phyloP scores from a whole-genome alignment of 345 rosid species.

The Gossypium thurberi region DNA sequence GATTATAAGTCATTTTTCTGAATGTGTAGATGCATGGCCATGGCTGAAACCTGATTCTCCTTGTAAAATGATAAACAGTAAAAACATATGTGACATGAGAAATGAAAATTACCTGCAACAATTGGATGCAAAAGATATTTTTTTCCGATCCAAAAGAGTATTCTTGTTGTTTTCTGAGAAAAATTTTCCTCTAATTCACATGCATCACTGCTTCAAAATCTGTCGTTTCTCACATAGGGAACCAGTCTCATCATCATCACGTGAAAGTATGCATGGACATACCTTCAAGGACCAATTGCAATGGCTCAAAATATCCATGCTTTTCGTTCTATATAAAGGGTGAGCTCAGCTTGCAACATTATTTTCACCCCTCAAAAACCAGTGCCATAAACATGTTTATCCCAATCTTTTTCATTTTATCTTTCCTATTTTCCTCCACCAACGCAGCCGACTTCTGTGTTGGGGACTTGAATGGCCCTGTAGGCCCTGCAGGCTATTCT shows the following conservation, averaged over 20 bases:
- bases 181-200: constrained; percentile 15
- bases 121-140: not conserved
- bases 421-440: constrained; percentile 42
- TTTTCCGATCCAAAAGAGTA: constrained; percentile 24
- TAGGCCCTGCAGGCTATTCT: constrained; percentile 60
- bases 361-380: not conserved
- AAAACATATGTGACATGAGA: not conserved
- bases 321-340: constrained; percentile 20
- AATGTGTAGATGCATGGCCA: not conserved
- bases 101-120: not conserved
- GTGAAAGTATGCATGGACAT: constrained; percentile 17
- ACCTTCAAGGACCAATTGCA: not conserved
- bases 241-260: constrained; percentile 2
- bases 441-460: constrained; percentile 75
- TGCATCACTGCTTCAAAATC: constrained; percentile 8
- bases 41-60: not conserved
- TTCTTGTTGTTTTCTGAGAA: constrained; percentile 17
- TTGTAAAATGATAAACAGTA: not conserved
- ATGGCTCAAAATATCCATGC: not conserved
- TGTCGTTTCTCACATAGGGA: constrained; percentile 14
- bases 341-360: not conserved
- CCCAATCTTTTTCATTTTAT: constrained; percentile 31
- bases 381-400: constrained; percentile 29
- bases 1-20: not conserved
- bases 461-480: constrained; percentile 43